Evolutionary conservation across 208 protist genomes (phyloP), one percentile per base, ranked within the genome.

Genomic region (Leishmania tropica): DNA sequence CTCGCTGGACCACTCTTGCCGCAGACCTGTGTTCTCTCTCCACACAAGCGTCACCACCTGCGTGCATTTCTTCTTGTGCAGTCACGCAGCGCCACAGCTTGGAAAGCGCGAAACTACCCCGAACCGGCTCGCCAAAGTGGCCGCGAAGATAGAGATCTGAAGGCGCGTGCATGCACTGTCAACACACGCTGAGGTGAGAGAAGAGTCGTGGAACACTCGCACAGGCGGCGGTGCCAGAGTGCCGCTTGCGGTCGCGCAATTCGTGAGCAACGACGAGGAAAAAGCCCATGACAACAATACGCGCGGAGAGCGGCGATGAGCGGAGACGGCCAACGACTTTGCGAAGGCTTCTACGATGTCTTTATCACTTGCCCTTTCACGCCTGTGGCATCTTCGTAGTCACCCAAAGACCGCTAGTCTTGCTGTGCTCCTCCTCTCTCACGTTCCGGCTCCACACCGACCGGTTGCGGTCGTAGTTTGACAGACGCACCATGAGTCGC

Each of bases 371-470:
- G 24, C 24, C 45, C 45, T 31, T 17, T 65, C 40, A 78, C 37
- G 75, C 8, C 76, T 86, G 77, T 31, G 76, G 81, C 79, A 92
- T 90, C 53, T 42, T 92, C 24, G 90, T 96, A 19, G 94, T 97
- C 76, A 95, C 92, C 93, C 94, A 97, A 53, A 96, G 83, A 24
- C 87, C 88, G 75, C 90, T 95, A 37, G 83, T 81, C 31, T 70
- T 79, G 80, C 86, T 58, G 31, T 84, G 81, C 45, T 76, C 72
- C 17, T 74, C 73, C 78, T 98, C 95, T 17, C 89, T 76, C 74
- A 98, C 81, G 65, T 96, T 97, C 19, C 70, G 76, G 70, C 75
- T 84, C 95, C 95, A 98, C 40, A 96, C 68, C 13, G 87, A 84
- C 31, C 93, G 91, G 0, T 72, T 76, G 21, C 95, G 86, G 75